Evolutionary conservation across 257 asterid species (phyloP).

Genomic region (Anisodus tanguticus): DNA sequence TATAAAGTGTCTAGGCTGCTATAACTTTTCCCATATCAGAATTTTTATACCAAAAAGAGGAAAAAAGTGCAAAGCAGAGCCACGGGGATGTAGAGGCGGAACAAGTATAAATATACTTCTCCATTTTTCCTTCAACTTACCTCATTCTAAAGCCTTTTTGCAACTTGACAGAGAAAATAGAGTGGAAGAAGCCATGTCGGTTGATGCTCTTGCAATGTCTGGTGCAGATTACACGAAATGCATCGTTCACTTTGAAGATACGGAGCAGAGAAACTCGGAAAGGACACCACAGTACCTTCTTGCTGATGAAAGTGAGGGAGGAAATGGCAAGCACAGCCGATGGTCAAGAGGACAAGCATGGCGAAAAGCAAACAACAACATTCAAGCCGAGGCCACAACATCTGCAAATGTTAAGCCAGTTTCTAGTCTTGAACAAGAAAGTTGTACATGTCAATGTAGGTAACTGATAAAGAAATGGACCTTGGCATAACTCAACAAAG

Average conservation of each 20-base stretch:
- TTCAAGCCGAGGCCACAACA: slow-evolving; percentile 19
- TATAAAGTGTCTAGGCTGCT: background rate
- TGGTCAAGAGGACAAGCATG: slow-evolving; percentile 3
- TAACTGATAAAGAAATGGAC: no score
- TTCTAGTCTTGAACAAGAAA: background rate
- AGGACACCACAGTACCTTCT: slow-evolving; percentile 33
- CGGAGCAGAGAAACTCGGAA: slow-evolving; percentile 1
- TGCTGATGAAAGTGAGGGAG: slow-evolving; percentile 27
- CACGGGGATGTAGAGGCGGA: background rate
- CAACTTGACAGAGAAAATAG: background rate
- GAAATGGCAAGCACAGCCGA: background rate
- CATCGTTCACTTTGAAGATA: slow-evolving; percentile 30
- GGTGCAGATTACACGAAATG: slow-evolving; percentile 36
- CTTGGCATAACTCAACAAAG: no score
- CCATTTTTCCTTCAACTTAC: background rate
- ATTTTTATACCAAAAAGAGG: background rate
- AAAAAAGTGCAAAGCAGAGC: background rate
- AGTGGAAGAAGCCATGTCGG: slow-evolving; percentile 17
- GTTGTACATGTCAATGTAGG: background rate
- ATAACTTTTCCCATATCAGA: background rate
- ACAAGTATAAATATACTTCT: slow-evolving; percentile 20
- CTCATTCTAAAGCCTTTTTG: background rate
- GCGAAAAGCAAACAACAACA: background rate
- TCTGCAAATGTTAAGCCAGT: slow-evolving; percentile 16
- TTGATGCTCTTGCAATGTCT: slow-evolving; percentile 45